A percentile compares a stretch with the other conserved stretches of the same genome.
Conservation (phyloP, 257 asterid genomes). For the Craterostigma plantagineum region DNA sequence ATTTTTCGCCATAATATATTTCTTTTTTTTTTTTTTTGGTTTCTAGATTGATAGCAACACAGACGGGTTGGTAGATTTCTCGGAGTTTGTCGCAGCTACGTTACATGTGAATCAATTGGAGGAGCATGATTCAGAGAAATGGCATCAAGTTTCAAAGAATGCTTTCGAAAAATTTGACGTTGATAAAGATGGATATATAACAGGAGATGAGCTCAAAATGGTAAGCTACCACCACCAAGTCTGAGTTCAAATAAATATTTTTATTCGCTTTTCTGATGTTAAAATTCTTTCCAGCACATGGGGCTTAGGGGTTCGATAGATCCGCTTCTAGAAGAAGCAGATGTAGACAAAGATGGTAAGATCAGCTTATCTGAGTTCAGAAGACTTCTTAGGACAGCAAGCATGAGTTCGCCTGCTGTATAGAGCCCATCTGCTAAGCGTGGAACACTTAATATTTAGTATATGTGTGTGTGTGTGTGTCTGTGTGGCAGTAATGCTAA, state of each 20-base stretch:
- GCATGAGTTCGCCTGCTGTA: constrained; percentile 43
- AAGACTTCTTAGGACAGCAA: constrained; percentile 82
- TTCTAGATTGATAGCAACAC: constrained; percentile 90
- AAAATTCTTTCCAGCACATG: constrained; percentile 46
- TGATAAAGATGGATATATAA: constrained; percentile 81
- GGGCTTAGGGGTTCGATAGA: constrained; percentile 70
- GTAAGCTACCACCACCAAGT: no score
- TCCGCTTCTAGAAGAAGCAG: constrained; percentile 92
- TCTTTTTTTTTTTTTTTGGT: no score
- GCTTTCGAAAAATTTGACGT: constrained; percentile 92
- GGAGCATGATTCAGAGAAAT: constrained; percentile 68
- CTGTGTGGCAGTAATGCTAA: no score
- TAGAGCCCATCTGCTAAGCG: constrained; percentile 20
- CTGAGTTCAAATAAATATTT: no score
- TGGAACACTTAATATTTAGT: no score
- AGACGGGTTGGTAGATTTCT: constrained; percentile 87
- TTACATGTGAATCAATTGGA: constrained; percentile 84
- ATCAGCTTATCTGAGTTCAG: constrained; percentile 90
- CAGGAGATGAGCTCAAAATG: constrained; percentile 84
- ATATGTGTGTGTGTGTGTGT: no score
- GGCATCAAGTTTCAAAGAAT: constrained; percentile 67
- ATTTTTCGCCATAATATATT: no score
- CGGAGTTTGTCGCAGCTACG: constrained; percentile 94
- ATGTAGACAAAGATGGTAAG: constrained; percentile 84
- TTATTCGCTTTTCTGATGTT: not conserved